These are phyloP conservation scores for Macadamia tetraphylla DNA, from an alignment of 164 flowering plant genomes.

Conservation along the genomic window DNA sequence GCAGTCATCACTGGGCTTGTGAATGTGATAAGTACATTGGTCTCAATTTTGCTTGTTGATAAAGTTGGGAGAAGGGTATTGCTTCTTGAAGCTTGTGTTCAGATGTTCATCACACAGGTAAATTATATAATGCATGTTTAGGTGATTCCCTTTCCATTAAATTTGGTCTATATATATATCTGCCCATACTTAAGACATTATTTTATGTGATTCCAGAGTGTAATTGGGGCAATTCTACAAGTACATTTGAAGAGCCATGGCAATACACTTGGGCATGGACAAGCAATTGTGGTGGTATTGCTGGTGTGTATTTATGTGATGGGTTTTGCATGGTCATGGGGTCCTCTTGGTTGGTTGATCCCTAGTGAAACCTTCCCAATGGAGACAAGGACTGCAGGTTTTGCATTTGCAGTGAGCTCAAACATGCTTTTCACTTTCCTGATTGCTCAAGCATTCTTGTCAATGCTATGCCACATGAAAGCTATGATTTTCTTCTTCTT, in stretches of 20 bases:
- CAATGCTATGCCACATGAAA: constrained; percentile 61
- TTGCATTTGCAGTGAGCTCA: constrained; percentile 54
- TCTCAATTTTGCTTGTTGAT: constrained; percentile 22
- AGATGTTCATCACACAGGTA: constrained; percentile 23
- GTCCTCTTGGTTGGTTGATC: constrained; percentile 64
- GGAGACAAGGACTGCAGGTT: constrained; percentile 57
- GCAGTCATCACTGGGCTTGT: constrained; percentile 26
- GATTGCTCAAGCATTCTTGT: constrained; percentile 68
- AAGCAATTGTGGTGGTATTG: constrained; percentile 32
- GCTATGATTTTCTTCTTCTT: constrained; percentile 70
- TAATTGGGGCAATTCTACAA: constrained; percentile 32
- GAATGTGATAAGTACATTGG: constrained; percentile 20
- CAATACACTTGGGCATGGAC: constrained; percentile 11
- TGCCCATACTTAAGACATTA: too few species aligned
- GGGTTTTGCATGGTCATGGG: constrained; percentile 69
- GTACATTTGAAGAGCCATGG: constrained; percentile 19
- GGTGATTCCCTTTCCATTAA: too few species aligned
- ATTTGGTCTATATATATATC: too few species aligned
- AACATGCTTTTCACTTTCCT: constrained; percentile 75
- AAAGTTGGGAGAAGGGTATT: constrained; percentile 18
- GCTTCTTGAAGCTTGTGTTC: constrained; percentile 22
- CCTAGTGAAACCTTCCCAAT: constrained; percentile 61
- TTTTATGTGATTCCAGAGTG: constrained; percentile 14
- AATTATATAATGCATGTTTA: too few species aligned
- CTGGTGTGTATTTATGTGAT: constrained; percentile 42